Conservation (phyloP, 306 rosid species). For the Fagus crenata region DNA sequence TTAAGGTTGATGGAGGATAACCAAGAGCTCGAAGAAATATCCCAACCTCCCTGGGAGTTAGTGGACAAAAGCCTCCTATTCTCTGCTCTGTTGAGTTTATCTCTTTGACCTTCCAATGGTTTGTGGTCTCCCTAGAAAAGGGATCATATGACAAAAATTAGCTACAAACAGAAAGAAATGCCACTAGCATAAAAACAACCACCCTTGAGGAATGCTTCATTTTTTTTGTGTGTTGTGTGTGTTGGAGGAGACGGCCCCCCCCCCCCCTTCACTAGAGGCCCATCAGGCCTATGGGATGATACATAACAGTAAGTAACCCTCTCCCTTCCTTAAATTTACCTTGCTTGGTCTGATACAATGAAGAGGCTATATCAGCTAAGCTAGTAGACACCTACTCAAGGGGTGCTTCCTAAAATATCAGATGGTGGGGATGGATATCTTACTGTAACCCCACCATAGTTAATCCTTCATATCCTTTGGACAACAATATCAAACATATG, state of each 20-base stretch:
- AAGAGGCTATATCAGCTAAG: not conserved
- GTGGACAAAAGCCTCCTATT: slow-evolving; percentile 79
- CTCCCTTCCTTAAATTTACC: not conserved
- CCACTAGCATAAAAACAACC: not conserved
- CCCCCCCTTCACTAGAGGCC: not conserved
- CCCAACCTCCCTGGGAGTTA: slow-evolving; percentile 92
- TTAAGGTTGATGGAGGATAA: slow-evolving; percentile 67
- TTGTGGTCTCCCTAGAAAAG: slow-evolving; percentile 78
- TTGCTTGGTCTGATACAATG: not conserved
- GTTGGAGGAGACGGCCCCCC: no score
- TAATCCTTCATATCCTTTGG: not conserved
- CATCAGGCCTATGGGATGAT: not conserved
- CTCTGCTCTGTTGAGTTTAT: slow-evolving; percentile 88
- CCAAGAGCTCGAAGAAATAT: slow-evolving; percentile 86
- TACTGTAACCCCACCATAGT: not conserved
- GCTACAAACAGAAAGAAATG: not conserved
- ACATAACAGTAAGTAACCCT: not conserved
- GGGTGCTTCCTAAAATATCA: not conserved
- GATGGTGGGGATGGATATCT: not conserved
- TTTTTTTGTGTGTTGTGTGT: not conserved
- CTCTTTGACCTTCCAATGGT: slow-evolving; percentile 80
- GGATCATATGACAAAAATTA: not conserved
- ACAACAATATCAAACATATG: not conserved
- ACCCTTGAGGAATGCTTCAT: not conserved
- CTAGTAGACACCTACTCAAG: not conserved